Base-by-base conservation (phyloP, 208 protist genomes). In the Willaertia magna region DNA sequence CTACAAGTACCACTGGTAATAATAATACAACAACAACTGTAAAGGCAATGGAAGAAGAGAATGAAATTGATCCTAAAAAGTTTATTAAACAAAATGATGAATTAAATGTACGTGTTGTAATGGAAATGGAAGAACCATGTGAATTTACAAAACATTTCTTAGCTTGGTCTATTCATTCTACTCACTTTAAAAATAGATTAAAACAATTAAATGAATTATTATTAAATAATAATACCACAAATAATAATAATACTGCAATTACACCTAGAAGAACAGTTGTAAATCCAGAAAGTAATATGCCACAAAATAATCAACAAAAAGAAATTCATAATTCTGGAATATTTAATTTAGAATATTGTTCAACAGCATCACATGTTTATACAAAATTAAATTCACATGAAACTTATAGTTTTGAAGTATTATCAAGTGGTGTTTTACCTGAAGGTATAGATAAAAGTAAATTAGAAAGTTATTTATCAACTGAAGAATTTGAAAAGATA, bases 401-500 rank as follows among this genome's bases (percentile, higher is more conserved):
- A 39, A 40, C 22, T 11, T 81, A 81, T 40, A 81, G 76, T 40
- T 81, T 51, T 39, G 44, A 49, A 49, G 11, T 81, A 44, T 49
- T 81, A 39, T 51, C 20, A 30, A 42, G n/a, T 81, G 55, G 55
- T 34, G 42, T 22, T 51, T 20, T 81, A 2, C 76, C 76, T 40
- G 76, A 81, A 51, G 76, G 76, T 40, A 51, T 81, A 39, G 76
- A 81, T 30, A 42, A 30, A 34, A 26, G 43, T 39, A 30, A 42
- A 40, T 47, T 90, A 14, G 79, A 92, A 43, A 82, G 18, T 40
- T 91, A 92, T 82, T 46, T 92, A 1, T 67, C 74, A 14, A 84
- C 90, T 75, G 89, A 89, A 26, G 91, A 93, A 20, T 93, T 93
- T 61, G 6, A 75, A 59, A 79, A 67, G 2, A 6, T 91, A 61